Evolutionary conservation across 176 grass and related monocot species (phyloP), one percentile per base, ranked within the genome.

Genomic region (Ensete glaucum): DNA sequence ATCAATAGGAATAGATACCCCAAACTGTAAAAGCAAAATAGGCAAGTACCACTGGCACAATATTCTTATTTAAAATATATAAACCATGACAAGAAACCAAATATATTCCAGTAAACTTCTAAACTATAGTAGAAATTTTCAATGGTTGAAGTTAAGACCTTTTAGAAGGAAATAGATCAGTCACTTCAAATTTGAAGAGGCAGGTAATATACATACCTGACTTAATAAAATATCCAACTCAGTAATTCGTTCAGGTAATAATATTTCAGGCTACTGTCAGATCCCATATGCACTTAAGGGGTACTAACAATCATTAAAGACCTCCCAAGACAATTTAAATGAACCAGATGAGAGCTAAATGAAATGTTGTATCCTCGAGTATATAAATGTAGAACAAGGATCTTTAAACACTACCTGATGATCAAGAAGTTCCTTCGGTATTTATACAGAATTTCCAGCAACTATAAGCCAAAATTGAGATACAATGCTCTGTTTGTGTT

Each of bases 221-320:
- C 84, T 99, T 65, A 99, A 79, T 81, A 91, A 87, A 85, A 99
- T 94, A 84, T 99, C 90, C 54, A 99, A 69, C 81, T 99, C 95
- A 65, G 82, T 99, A 60, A 99, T 93, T 58, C 90, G 88, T 34
- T 94, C 95, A 68, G 90, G 88, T 84, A 99, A 91, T 99, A 88
- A 91, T 99, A 88, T 89, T 85, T 99, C 9, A 82, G 67, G 88
- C 76, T 76, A 99, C 76, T 22, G 59, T 81, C 95, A 94, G 78
- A 48, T 52, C 23, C 81, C 84, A 85, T 69, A 80, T 69, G 54
- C 2, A 62, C 75, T 67, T 23, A 24, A 26, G 66, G 29, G 11
- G 15, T 9, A 55, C 1, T 86, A 83, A 11, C 62, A 48, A 77
- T 17, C 50, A 9, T 26, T 25, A 73, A 19, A 73, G 50, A 70